Percentiles rank a stretch among this genome's conserved stretches.
These are phyloP conservation scores for Pythium brachiatum DNA, from an alignment of 352 stramenopile genomes.

Conservation along the genomic window DNA sequence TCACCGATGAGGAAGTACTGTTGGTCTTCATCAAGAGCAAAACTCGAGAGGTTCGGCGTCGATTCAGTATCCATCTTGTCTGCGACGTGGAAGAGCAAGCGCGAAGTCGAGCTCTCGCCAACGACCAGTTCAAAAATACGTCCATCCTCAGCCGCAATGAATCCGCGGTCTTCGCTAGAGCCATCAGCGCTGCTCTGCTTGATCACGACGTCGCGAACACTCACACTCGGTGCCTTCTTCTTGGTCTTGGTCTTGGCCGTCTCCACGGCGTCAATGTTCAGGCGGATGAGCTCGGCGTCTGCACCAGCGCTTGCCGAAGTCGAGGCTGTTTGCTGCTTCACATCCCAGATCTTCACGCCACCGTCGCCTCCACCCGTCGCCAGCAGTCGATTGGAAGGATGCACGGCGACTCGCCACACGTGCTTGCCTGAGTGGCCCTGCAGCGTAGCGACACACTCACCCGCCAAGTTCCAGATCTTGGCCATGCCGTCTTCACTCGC, in stretches of 20 bases:
- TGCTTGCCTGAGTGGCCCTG: conserved; percentile 74
- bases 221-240: conserved; percentile 22
- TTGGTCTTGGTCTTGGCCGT: conserved; percentile 12
- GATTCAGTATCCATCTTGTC: conserved; percentile 8
- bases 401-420: conserved; percentile 74
- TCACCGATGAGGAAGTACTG: conserved; percentile 62
- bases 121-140: conserved; percentile 52
- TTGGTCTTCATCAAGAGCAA: conserved; percentile 25
- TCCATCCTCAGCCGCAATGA: conserved; percentile 65
- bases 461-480: conserved; percentile 65
- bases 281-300: conserved; percentile 6
- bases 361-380: conserved; percentile 78
- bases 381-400: conserved; percentile 39
- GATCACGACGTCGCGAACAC: conserved; percentile 26
- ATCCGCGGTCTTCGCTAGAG: conserved; percentile 25
- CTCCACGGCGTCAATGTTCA: conserved; percentile 3
- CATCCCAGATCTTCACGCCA: conserved; percentile 78
- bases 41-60: conserved; percentile 25
- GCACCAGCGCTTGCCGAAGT: conserved; percentile 23
- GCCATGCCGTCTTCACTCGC: conserved; percentile 78
- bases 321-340: conserved; percentile 53
- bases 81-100: conserved; percentile 10
- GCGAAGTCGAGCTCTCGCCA: not conserved
- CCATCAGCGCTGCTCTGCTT: not conserved
- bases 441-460: conserved; percentile 67